Evolutionary conservation across 1,284 basidiomycete species (phyloP).

Genomic region (Leucoagaricus sp.): DNA sequence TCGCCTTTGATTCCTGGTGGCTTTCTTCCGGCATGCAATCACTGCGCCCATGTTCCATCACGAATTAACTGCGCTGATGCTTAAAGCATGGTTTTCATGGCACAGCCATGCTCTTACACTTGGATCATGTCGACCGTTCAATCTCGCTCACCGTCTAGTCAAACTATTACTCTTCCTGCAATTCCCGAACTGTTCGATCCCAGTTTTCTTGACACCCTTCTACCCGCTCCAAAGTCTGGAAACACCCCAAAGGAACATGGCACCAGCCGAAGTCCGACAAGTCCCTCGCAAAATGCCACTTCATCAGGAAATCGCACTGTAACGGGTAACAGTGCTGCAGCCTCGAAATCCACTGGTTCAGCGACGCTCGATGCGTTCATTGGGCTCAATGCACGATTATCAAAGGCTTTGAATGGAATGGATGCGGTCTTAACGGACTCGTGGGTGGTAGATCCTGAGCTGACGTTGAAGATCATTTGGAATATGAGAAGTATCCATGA

Average conservation of each 20-base stretch:
- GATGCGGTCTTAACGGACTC: constrained; percentile 39
- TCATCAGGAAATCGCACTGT: constrained; percentile 37
- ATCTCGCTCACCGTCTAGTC: constrained; percentile 24
- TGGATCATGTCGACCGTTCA: constrained; percentile 21
- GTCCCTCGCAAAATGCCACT: constrained; percentile 58
- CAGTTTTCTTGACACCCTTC: constrained; percentile 51
- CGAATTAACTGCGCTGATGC: neutral
- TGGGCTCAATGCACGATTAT: constrained; percentile 30
- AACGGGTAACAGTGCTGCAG: constrained; percentile 48
- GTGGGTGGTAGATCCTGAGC: constrained; percentile 53
- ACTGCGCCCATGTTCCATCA: no score
- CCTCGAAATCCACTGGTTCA: constrained; percentile 48
- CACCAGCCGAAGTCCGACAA: constrained; percentile 26
- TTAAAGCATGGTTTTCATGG: neutral
- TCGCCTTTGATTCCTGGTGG: no score
- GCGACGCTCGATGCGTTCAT: constrained; percentile 56
- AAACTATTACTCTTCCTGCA: constrained; percentile 40
- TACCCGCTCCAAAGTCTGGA: constrained; percentile 32
- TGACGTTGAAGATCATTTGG: constrained; percentile 64
- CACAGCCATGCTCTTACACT: neutral
- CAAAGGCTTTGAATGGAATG: constrained; percentile 26
- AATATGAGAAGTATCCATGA: constrained; percentile 62
- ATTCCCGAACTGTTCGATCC: constrained; percentile 53
- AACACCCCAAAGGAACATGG: neutral
- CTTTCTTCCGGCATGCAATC: no score